These are phyloP conservation scores for Antitrichia curtipendula DNA, from an alignment of 225 moss, liverwort and hornwort species.

Conservation along the genomic window DNA sequence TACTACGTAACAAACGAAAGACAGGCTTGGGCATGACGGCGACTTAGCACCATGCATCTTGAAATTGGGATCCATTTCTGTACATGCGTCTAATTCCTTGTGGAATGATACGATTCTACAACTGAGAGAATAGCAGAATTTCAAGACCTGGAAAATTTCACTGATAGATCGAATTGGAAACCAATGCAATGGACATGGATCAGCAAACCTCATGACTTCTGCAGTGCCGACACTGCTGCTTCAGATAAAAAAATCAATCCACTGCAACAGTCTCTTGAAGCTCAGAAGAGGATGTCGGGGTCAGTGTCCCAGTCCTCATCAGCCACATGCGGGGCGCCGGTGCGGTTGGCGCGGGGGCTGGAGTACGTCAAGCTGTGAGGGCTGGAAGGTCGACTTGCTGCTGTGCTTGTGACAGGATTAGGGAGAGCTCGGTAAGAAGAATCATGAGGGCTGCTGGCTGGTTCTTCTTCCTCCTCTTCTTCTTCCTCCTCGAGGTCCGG, in stretches of 20 bases:
- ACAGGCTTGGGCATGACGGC: background rate
- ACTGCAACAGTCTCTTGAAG: background rate
- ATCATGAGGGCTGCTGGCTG: background rate
- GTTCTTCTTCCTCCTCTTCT: background rate
- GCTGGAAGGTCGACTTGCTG: background rate
- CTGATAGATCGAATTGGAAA: background rate
- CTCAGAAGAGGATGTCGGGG: background rate
- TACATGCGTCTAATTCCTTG: background rate
- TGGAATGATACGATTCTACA: too few relatives aligned
- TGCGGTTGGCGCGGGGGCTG: background rate
- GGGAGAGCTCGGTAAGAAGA: background rate
- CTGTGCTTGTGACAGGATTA: background rate
- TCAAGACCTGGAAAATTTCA: background rate
- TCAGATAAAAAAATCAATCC: background rate
- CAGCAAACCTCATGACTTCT: background rate
- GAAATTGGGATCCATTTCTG: background rate
- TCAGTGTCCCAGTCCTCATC: constrained; percentile 7
- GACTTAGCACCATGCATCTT: background rate
- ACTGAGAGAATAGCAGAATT: background rate
- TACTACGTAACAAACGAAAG: background rate
- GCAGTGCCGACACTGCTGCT: background rate
- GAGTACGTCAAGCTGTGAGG: background rate
- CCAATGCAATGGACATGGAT: background rate
- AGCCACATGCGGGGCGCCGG: background rate
- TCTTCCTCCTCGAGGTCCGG: background rate